These are phyloP conservation scores for Aureobasidium sp. DNA, from an alignment of 2,329 filamentous ascomycete species.

Conservation along the genomic window DNA sequence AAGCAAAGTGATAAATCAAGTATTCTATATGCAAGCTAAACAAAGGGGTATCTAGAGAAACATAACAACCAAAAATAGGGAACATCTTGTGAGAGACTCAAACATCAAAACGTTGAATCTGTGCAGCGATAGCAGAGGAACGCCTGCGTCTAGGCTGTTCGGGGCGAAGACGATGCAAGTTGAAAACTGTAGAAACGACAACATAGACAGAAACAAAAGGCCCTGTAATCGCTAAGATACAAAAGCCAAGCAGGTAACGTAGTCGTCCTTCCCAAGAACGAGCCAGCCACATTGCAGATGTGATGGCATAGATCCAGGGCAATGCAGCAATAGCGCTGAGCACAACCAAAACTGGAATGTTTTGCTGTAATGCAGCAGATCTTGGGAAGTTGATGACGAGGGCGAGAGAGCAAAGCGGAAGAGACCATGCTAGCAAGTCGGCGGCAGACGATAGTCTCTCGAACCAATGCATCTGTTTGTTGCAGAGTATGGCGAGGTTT, in stretches of 20 bases:
- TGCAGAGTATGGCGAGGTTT: conserved; percentile 44
- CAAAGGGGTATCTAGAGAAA: neutral
- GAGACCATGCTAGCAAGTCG: conserved; percentile 39
- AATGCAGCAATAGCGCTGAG: conserved; percentile 27
- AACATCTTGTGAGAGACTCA: neutral
- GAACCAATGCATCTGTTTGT: conserved; percentile 37
- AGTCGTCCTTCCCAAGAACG: conserved; percentile 22
- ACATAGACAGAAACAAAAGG: conserved; percentile 41
- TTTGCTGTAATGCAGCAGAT: conserved; percentile 11
- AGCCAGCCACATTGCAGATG: conserved; percentile 26
- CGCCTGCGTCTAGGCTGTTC: neutral
- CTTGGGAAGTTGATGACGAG: conserved; percentile 24
- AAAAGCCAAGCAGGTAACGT: conserved; percentile 27
- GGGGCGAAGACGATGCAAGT: conserved; percentile 29
- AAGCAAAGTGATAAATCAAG: neutral
- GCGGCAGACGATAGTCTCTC: conserved; percentile 41
- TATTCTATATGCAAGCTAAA: neutral
- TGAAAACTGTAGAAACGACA: conserved; percentile 36
- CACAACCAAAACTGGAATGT: conserved; percentile 9
- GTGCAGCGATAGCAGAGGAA: neutral
- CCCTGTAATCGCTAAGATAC: conserved; percentile 25
- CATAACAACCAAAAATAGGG: neutral
- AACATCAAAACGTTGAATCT: neutral
- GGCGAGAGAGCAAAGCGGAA: conserved; percentile 24
- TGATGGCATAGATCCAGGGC: conserved; percentile 27